Evolutionary conservation across 176 grass and related monocot species (phyloP).

Genomic region (Echinochloa phyllopogon): DNA sequence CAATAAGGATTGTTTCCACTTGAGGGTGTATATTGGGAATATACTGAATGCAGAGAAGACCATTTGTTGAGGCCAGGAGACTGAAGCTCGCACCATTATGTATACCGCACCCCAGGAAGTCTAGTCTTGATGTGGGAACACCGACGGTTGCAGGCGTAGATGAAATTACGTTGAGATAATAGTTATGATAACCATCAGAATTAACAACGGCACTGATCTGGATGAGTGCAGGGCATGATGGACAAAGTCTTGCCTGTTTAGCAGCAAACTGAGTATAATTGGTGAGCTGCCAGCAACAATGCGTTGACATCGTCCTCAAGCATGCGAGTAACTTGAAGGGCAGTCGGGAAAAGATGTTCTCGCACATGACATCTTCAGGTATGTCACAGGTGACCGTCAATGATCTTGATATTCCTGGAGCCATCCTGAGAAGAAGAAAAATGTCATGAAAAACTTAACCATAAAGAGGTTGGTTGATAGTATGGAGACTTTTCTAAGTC

Average conservation of each 20-base stretch:
- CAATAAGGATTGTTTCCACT: neutral
- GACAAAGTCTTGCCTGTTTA: neutral
- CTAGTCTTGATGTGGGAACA: neutral
- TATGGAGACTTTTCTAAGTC: too few relatives aligned
- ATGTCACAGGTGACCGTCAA: neutral
- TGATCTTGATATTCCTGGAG: neutral
- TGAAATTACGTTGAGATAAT: neutral
- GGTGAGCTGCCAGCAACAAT: neutral
- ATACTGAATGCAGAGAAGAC: neutral
- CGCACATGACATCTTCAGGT: neutral
- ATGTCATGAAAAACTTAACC: too few relatives aligned
- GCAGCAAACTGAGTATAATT: neutral
- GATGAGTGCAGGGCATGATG: neutral
- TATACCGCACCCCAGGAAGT: neutral
- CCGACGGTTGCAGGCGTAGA: neutral
- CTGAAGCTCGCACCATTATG: neutral
- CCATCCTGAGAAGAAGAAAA: neutral
- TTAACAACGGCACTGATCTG: neutral
- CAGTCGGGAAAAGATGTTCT: neutral
- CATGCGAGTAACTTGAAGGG: neutral
- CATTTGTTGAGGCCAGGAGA: neutral
- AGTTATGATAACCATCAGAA: neutral
- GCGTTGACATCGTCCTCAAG: neutral
- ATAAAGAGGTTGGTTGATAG: too few relatives aligned
- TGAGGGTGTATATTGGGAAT: rapidly evolving